Base-by-base conservation (phyloP, 202 grass and related monocot species). In the Brachypodium distachyon region DNA sequence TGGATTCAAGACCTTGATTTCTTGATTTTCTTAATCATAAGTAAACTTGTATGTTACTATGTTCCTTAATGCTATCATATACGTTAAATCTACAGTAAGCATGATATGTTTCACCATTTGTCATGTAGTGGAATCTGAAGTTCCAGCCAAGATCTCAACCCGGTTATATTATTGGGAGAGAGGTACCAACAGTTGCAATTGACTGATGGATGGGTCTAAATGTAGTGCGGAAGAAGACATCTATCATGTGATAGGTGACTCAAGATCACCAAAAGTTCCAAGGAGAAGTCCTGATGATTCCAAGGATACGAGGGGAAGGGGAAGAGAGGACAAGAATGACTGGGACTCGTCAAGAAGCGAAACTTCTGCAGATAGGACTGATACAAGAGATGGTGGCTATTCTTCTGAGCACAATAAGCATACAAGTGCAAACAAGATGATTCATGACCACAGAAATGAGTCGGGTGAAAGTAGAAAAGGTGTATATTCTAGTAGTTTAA, bases 271-370 rank as follows among this genome's bases (percentile, higher is more conserved):
- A 12, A 90, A 90, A 73, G 74, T 81, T 72, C 76, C 80, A 55
- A 90, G 87, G 82, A 92, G 77, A 76, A 92, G 80, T 54, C 76
- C 70, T 22, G 92, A 88, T 80, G 87, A 74, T 43, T 84, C 70
- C 71, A 79, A 79, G 81, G 84, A 77, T 69, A 81, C n/a, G n/a
- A n/a, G n/a, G 34, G 69, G 89, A 90, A 86, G 77, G 81, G 74
- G 46, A 74, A 83, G 75, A 52, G 82, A 88, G 51, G 84, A 90
- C n/a, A 81, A 49, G 33, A 83, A 80, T 74, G 84, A 85, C 41
- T 83, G 91, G 84, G 70, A 85, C 16, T 85, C 65, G 63, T 87
- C 78, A 26, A 90, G 78, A 61, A 90, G 56, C 13, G 81, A 86
- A 60, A 17, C 65, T 77, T 87, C 84, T 77, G 80, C 61, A 44